Conservation (phyloP, 2,329 filamentous ascomycete genomes). For the Thelonectria rubi region DNA sequence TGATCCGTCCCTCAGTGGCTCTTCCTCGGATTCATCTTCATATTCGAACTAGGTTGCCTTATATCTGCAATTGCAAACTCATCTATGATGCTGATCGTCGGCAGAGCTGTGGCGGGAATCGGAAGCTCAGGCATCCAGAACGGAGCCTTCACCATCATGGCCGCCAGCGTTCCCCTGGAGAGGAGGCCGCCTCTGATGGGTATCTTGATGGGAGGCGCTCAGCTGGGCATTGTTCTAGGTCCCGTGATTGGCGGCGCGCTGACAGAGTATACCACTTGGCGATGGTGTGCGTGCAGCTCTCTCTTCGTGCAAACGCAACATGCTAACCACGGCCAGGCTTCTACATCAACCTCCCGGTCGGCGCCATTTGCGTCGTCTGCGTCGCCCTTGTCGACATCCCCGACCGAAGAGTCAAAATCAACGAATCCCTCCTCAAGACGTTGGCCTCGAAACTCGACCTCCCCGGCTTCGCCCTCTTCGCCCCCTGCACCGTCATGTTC, state of each 20-base stretch:
- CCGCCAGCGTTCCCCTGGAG: constrained; percentile 41
- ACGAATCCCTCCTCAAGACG: constrained; percentile 28
- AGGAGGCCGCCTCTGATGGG: constrained; percentile 42
- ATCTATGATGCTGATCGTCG: constrained; percentile 59
- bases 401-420: constrained; percentile 38
- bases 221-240: constrained; percentile 57
- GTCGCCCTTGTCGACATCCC: constrained; percentile 50
- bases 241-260: constrained; percentile 58
- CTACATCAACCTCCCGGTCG: constrained; percentile 59
- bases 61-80: constrained; percentile 57
- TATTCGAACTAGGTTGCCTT: constrained; percentile 54
- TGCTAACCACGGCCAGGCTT: constrained; percentile 46
- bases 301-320: background rate
- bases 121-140: constrained; percentile 56
- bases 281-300: constrained; percentile 52
- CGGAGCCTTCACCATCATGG: constrained; percentile 47
- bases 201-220: constrained; percentile 46
- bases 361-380: constrained; percentile 46
- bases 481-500: constrained; percentile 57
- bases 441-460: constrained; percentile 53
- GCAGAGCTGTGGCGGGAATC: constrained; percentile 58
- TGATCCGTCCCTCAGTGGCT: constrained; percentile 34
- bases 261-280: constrained; percentile 52
- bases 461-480: constrained; percentile 54
- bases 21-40: constrained; percentile 43